phyloP scores from a whole-genome alignment of 2,329 filamentous ascomycete genomes.

The Colletotrichum tropicale region DNA sequence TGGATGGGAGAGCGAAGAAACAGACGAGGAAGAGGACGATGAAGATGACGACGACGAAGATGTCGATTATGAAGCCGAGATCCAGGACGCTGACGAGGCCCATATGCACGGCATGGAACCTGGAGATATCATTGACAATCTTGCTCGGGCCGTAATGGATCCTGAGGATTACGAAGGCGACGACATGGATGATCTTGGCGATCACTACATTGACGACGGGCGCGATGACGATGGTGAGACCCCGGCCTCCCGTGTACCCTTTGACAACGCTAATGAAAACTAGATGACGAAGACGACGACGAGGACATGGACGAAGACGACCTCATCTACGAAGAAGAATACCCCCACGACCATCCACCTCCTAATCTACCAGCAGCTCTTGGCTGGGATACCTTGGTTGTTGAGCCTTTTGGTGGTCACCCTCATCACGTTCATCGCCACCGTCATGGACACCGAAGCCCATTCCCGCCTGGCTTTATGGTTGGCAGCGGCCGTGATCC shows the following conservation, averaged over 20 bases:
- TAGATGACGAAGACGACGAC: slow-evolving; percentile 39
- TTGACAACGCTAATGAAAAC: slow-evolving; percentile 25
- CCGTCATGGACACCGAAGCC: slow-evolving; percentile 58
- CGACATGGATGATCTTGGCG: slow-evolving; percentile 54
- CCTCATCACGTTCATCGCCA: slow-evolving; percentile 56
- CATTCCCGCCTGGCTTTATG: slow-evolving; percentile 62
- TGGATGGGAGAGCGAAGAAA: slow-evolving; percentile 66
- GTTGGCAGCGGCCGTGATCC: slow-evolving; percentile 61
- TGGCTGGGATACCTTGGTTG: slow-evolving; percentile 62
- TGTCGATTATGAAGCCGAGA: slow-evolving; percentile 59
- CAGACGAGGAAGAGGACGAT: slow-evolving; percentile 58
- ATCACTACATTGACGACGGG: slow-evolving; percentile 58
- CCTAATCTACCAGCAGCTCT: slow-evolving; percentile 50
- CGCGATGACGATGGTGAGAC: slow-evolving; percentile 64
- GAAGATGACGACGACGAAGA: slow-evolving; percentile 57
- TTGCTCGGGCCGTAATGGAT: slow-evolving; percentile 61
- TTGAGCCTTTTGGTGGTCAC: slow-evolving; percentile 53
- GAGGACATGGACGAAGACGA: slow-evolving; percentile 70
- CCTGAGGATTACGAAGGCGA: slow-evolving; percentile 58
- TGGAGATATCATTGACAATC: slow-evolving; percentile 52
- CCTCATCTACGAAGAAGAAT: slow-evolving; percentile 65
- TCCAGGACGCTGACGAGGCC: slow-evolving; percentile 57
- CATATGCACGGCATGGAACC: slow-evolving; percentile 51
- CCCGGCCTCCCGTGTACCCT: background rate
- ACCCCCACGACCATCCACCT: slow-evolving; percentile 52